phyloP scores from a whole-genome alignment of 202 grass and related monocot species.

The Elaeis oleifera region DNA sequence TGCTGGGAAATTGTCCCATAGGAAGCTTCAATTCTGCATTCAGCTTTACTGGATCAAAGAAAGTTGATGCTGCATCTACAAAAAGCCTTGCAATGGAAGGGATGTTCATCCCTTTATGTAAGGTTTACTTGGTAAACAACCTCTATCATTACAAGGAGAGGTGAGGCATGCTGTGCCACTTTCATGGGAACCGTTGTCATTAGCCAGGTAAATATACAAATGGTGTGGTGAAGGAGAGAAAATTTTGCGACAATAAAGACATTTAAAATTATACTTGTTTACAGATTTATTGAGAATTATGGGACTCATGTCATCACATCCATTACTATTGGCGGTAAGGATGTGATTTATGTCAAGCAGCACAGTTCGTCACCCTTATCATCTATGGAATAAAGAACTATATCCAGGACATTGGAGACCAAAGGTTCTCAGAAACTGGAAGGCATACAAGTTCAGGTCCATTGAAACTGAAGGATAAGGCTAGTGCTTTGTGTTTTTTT shows the following conservation, averaged over 20 bases:
- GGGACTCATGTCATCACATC: conserved; percentile 61
- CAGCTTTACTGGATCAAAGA: conserved; percentile 49
- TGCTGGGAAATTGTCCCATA: conserved; percentile 38
- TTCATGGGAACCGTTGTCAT: conserved; percentile 49
- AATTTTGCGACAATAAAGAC: neutral
- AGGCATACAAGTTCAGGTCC: conserved; percentile 31
- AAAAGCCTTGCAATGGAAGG: conserved; percentile 49
- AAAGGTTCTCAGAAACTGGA: conserved; percentile 49
- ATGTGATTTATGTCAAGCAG: conserved; percentile 58
- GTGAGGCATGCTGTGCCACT: conserved; percentile 33
- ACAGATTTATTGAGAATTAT: conserved; percentile 66
- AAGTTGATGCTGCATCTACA: conserved; percentile 43
- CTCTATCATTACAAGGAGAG: conserved; percentile 35
- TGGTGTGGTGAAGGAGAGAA: neutral
- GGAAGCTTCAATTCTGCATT: conserved; percentile 57
- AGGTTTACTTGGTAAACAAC: conserved; percentile 28
- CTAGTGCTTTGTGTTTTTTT: conserved; percentile 22
- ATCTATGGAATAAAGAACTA: conserved; percentile 47
- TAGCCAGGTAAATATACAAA: conserved; percentile 34
- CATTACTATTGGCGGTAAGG: conserved; percentile 57
- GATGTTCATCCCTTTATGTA: conserved; percentile 37
- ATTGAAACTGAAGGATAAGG: conserved; percentile 48
- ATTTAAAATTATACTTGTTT: conserved; percentile 6
- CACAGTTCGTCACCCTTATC: conserved; percentile 43
- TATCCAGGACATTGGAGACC: conserved; percentile 44